Evolutionary conservation across 805 yeast genomes (phyloP).

Genomic region (Yamadazyma takamatsuzukensis): DNA sequence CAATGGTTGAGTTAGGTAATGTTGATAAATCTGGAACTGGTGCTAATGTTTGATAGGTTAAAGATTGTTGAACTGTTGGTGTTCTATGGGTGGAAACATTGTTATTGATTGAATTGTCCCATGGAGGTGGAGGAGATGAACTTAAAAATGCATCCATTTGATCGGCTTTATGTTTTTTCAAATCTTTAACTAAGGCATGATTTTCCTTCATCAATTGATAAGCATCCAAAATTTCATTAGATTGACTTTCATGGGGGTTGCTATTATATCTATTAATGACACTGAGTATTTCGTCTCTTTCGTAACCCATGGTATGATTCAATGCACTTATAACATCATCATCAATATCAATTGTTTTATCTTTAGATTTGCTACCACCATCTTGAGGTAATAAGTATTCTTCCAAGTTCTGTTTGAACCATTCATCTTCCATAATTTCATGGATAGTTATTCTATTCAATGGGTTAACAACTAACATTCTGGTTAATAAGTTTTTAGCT

Average conservation of each 20-base stretch:
- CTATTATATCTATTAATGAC: constrained; percentile 50
- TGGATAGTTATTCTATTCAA: constrained; percentile 88
- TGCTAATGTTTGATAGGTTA: constrained; percentile 46
- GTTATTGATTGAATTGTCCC: constrained; percentile 18
- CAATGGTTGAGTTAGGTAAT: constrained; percentile 76
- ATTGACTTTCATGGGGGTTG: constrained; percentile 22
- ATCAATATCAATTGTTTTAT: constrained; percentile 52
- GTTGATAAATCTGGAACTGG: constrained; percentile 45
- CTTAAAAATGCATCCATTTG: constrained; percentile 57
- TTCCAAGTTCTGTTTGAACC: constrained; percentile 83
- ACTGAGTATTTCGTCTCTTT: constrained; percentile 74
- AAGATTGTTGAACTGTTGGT: constrained; percentile 42
- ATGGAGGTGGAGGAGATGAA: constrained; percentile 57
- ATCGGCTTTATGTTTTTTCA: constrained; percentile 50
- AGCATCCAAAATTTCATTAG: constrained; percentile 80
- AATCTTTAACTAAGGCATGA: constrained; percentile 62
- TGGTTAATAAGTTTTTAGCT: constrained; percentile 75
- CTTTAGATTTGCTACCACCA: constrained; percentile 30
- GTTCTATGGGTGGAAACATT: constrained; percentile 24
- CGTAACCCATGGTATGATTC: constrained; percentile 84
- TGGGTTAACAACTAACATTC: constrained; percentile 94
- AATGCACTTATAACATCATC: constrained; percentile 73
- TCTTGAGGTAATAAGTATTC: constrained; percentile 71
- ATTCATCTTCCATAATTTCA: constrained; percentile 89
- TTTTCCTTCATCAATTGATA: constrained; percentile 81